Percentiles rank a stretch among this genome's conserved stretches.
These are phyloP conservation scores for Fagus crenata DNA, from an alignment of 306 rosid genomes.

Conservation along the genomic window DNA sequence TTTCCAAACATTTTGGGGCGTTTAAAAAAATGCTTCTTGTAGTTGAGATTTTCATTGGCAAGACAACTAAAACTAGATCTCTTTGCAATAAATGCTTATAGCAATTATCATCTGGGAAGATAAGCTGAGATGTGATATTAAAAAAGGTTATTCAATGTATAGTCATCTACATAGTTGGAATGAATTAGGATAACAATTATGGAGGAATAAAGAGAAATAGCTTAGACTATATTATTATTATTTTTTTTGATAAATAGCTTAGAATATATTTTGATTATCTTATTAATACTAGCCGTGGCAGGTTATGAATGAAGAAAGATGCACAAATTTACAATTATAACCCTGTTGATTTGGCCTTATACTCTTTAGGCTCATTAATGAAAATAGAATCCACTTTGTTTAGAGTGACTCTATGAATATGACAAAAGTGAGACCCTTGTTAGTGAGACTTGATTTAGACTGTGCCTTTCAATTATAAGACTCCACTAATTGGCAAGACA, in stretches of 20 bases:
- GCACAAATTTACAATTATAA: neutral
- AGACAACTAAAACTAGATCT: constrained; percentile 19
- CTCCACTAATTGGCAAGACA: too few relatives aligned
- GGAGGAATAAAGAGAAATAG: constrained; percentile 15
- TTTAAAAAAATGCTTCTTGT: too few relatives aligned
- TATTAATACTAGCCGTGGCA: too few relatives aligned
- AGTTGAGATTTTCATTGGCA: neutral
- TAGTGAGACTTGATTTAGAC: too few relatives aligned
- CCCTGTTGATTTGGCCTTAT: neutral
- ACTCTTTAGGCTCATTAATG: constrained; percentile 8
- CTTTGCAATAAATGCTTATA: constrained; percentile 18
- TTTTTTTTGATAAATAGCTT: too few relatives aligned
- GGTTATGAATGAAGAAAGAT: constrained; percentile 1
- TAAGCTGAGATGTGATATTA: constrained; percentile 22
- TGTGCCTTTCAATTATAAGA: too few relatives aligned
- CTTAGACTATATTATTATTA: neutral
- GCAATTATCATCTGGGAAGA: neutral
- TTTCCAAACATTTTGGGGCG: too few relatives aligned
- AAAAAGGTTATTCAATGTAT: constrained; percentile 9
- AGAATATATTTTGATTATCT: too few relatives aligned
- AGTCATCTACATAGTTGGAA: neutral
- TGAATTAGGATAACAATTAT: constrained; percentile 16
- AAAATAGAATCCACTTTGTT: constrained; percentile 18
- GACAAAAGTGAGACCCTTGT: neutral
- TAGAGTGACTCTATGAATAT: constrained; percentile 8